Evolutionary conservation across 306 rosid species (phyloP).

Genomic region (apple (Malus domestica)): ASM211411v1 NC_041797.1:9444001-9444500

Average conservation of each 20-base stretch:
- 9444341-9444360: conserved; percentile 24
- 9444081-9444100: conserved; percentile 28
- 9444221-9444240: conserved; percentile 19
- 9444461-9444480: conserved; percentile 29
- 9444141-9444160: conserved; percentile 33
- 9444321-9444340: conserved; percentile 19
- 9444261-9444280: conserved; percentile 35
- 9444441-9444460: conserved; percentile 30
- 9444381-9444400: conserved; percentile 31
- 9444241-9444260: conserved; percentile 32
- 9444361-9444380: conserved; percentile 33
- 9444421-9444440: conserved; percentile 25
- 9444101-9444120: conserved; percentile 24
- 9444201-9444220: conserved; percentile 18
- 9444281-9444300: conserved; percentile 36
- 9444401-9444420: conserved; percentile 32
- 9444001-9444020: conserved; percentile 23
- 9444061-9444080: conserved; percentile 26
- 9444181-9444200: conserved; percentile 31
- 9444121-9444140: conserved; percentile 25
- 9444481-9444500: conserved; percentile 22
- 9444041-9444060: conserved; percentile 34
- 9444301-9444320: conserved; percentile 32
- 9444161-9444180: conserved; percentile 28
- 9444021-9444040: conserved; percentile 32